Percentiles rank a stretch among this genome's conserved stretches.
Conservation (phyloP, 371 early-diverging fungal species). For the Spraguea lophii region DNA sequence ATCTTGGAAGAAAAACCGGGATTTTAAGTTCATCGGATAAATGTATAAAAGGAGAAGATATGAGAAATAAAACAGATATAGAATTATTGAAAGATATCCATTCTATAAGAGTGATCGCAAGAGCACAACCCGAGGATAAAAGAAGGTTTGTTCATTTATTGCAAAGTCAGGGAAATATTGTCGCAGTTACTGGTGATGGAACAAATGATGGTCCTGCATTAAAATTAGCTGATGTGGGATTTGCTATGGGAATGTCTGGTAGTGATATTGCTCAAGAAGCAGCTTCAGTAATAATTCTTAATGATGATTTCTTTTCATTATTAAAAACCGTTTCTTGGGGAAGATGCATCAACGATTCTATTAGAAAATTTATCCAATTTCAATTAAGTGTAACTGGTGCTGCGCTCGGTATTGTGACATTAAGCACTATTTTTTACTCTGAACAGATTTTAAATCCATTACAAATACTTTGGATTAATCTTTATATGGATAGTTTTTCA, state of each 20-base stretch:
- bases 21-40: slow-evolving; percentile 59
- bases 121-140: slow-evolving; percentile 73
- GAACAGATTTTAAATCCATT: slow-evolving; percentile 55
- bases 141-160: slow-evolving; percentile 61
- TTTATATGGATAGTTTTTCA: slow-evolving; percentile 62
- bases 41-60: slow-evolving; percentile 64
- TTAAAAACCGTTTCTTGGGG: slow-evolving; percentile 74
- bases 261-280: slow-evolving; percentile 86
- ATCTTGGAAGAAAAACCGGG: slow-evolving; percentile 63
- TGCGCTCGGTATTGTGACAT: slow-evolving; percentile 54
- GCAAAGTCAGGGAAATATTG: slow-evolving; percentile 64
- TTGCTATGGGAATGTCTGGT: slow-evolving; percentile 81
- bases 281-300: slow-evolving; percentile 69
- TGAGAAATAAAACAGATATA: slow-evolving; percentile 55
- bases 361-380: slow-evolving; percentile 77
- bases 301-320: slow-evolving; percentile 62
- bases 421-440: slow-evolving; percentile 49
- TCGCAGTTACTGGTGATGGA: slow-evolving; percentile 83
- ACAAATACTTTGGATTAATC: slow-evolving; percentile 61
- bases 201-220: slow-evolving; percentile 86
- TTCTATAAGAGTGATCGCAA: slow-evolving; percentile 64
- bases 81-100: slow-evolving; percentile 59
- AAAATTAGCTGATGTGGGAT: slow-evolving; percentile 78
- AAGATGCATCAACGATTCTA: slow-evolving; percentile 68
- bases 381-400: slow-evolving; percentile 77